phyloP scores from a whole-genome alignment of 108 stramenopile species.

The Nitzschia sp. region DNA sequence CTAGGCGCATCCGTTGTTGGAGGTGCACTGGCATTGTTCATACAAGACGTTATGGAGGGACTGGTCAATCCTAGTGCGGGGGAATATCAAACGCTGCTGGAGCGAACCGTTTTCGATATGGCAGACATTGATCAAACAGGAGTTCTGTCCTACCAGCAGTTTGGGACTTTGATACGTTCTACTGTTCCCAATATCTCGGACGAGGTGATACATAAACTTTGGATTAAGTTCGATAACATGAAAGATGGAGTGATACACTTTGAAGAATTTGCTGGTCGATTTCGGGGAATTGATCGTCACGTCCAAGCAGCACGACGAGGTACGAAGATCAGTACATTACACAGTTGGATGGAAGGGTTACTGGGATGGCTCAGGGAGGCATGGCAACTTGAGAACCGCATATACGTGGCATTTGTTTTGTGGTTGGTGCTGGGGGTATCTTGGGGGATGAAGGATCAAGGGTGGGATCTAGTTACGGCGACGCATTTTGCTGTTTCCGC shows the following conservation, averaged over 20 bases:
- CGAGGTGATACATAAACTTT: conserved; percentile 25
- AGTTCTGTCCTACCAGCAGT: conserved; percentile 41
- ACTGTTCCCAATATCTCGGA: conserved; percentile 19
- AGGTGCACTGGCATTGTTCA: conserved; percentile 65
- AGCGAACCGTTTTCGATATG: conserved; percentile 45
- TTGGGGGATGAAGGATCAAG: conserved; percentile 55
- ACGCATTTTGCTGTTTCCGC: conserved; percentile 77
- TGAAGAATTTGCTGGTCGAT: conserved; percentile 44
- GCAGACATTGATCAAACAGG: conserved; percentile 29
- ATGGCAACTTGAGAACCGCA: conserved; percentile 39
- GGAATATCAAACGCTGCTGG: conserved; percentile 50
- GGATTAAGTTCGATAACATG: conserved; percentile 40
- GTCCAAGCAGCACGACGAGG: conserved; percentile 9
- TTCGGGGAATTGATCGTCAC: conserved; percentile 25
- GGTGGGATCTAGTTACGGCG: conserved; percentile 62
- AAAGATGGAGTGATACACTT: conserved; percentile 37
- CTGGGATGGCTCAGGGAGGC: neutral
- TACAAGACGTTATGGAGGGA: conserved; percentile 57
- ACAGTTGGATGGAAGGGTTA: neutral
- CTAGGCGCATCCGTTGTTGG: conserved; percentile 66
- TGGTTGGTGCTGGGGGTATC: conserved; percentile 49
- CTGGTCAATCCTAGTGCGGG: conserved; percentile 26
- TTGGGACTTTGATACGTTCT: conserved; percentile 28
- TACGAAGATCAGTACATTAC: neutral
- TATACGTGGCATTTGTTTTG: conserved; percentile 48